Evolutionary conservation across 805 yeast genomes (phyloP).

Genomic region (Cyberlindnera bimundalis): DNA sequence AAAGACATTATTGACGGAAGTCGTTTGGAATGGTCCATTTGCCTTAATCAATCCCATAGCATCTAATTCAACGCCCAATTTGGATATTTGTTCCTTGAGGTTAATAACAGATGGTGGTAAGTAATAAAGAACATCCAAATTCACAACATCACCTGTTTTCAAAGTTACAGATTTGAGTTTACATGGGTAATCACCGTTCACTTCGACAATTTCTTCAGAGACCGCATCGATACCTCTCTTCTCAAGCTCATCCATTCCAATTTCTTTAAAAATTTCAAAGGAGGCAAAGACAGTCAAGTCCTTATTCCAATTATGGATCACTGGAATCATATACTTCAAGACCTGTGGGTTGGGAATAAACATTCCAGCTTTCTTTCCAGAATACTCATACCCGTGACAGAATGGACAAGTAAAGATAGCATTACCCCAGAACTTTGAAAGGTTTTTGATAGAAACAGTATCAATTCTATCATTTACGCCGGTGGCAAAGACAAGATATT

Average conservation of each 20-base stretch:
- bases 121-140: conserved; percentile 7
- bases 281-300: conserved; percentile 10
- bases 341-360: conserved; percentile 1
- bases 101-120: neutral
- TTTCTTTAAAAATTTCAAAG: neutral
- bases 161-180: neutral
- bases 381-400: conserved; percentile 20
- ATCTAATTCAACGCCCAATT: conserved; percentile 7
- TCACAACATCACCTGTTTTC: neutral
- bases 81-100: conserved; percentile 1
- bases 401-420: conserved; percentile 5
- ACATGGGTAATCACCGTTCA: neutral
- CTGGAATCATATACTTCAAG: conserved; percentile 6
- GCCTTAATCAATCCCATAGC: conserved; percentile 7
- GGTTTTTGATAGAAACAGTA: conserved; percentile 7
- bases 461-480: conserved; percentile 17
- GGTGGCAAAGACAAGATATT: conserved; percentile 13
- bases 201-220: neutral
- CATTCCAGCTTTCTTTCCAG: conserved; percentile 12
- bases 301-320: conserved; percentile 13
- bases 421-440: conserved; percentile 21
- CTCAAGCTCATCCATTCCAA: neutral
- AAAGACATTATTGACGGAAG: conserved; percentile 1
- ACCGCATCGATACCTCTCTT: neutral
- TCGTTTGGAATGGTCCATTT: neutral